Base-by-base conservation (phyloP, 331 rosid species). In the Acacia concinna region DNA sequence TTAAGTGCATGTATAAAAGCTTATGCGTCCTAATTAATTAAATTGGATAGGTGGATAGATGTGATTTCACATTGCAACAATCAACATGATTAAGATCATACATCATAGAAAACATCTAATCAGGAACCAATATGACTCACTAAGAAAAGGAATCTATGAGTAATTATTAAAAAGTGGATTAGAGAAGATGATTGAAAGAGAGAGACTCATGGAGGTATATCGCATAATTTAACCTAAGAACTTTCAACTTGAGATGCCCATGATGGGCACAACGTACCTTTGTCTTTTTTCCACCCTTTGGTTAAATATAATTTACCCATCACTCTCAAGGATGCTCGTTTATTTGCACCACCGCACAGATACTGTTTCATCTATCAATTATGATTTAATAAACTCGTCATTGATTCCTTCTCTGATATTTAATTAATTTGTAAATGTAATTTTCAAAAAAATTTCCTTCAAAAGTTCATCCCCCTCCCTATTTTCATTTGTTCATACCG, bases 181-280 rank as follows among this genome's bases (percentile, higher is more conserved):
- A 68, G 30, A n/a, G 73, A 21, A 54, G 43, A 74, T 67, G 62
- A 74, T 17, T 34, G 49, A 73, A 78, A 35, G 34, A 57, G 77
- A 59, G 52, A 78, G 80, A 62, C 68, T 41, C 10, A 17, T 57
- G 21, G n/a, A 51, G 31, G 77, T 73, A 49, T 68, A 49, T 60
- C 20, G 2, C 67, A 75, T 70, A 60, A 79, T 79, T 79, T 52
- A 79, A 75, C 65, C 35, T 84, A 23, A 74, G 81, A 71, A 75
- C 71, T 69, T 40, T 69, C 84, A 62, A 68, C 73, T 54, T 79
- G 40, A 35, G 87, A 75, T 69, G 60, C 76, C 87, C 87, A 84
- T 54, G 81, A 79, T 79, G 84, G 87, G 76, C 73, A 79, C 87
- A 84, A 71, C 51, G 34, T 40, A 51, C 81, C 81, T 79, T 83